Percentiles rank a stretch among this genome's conserved stretches.
Evolutionary conservation across 306 rosid genomes (phyloP).

Genomic region (Cicer judaicum): DNA sequence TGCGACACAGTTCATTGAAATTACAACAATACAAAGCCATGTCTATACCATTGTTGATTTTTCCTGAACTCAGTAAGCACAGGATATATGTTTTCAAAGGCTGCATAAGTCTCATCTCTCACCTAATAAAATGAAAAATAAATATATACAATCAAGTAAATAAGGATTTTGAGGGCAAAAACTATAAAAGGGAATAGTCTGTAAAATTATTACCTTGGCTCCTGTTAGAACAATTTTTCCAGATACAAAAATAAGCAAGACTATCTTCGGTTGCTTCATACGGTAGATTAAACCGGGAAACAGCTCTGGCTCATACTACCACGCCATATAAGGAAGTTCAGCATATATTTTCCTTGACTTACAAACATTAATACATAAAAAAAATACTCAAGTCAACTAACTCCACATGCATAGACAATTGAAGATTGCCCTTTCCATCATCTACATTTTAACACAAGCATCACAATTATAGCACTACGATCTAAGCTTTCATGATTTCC

Average conservation of each 20-base stretch:
- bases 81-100: conserved; percentile 94
- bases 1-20: background rate
- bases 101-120: conserved; percentile 89
- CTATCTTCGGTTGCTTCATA: conserved; percentile 97
- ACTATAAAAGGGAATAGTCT: background rate
- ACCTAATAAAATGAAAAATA: conserved; percentile 54
- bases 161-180: background rate
- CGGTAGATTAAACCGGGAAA: conserved; percentile 96
- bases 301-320: conserved; percentile 93
- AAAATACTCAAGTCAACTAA: background rate
- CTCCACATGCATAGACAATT: background rate
- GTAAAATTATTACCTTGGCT: conserved; percentile 73
- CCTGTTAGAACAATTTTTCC: conserved; percentile 97
- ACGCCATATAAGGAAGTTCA: conserved; percentile 32
- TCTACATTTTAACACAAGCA: background rate
- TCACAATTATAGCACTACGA: background rate
- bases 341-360: conserved; percentile 37
- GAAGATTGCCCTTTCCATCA: conserved; percentile 15
- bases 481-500: background rate
- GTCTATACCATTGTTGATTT: conserved; percentile 79
- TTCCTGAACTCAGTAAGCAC: conserved; percentile 95
- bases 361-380: background rate
- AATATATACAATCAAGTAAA: background rate
- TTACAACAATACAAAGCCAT: conserved; percentile 1
- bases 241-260: conserved; percentile 89